These are phyloP conservation scores for Rhizopogon rudus DNA, from an alignment of 768 basidiomycete genomes.

Conservation along the genomic window DNA sequence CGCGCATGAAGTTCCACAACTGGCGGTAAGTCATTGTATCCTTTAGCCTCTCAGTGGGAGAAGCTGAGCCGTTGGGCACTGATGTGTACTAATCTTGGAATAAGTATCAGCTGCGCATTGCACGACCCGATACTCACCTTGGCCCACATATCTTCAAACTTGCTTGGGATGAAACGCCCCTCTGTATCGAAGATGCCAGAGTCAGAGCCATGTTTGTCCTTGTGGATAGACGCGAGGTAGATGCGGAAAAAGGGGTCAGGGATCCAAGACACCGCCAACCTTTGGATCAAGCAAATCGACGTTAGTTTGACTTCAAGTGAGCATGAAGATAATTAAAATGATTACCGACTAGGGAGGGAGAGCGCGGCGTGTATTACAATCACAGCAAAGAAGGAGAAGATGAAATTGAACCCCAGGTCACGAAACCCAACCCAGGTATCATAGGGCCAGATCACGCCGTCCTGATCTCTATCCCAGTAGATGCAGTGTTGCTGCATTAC, in stretches of 20 bases:
- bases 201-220: slow-evolving; percentile 39
- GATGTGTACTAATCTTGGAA: slow-evolving; percentile 10
- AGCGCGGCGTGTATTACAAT: slow-evolving; percentile 30
- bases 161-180: slow-evolving; percentile 35
- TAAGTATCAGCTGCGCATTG: too few relatives aligned
- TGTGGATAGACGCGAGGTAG: slow-evolving; percentile 29
- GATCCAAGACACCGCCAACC: slow-evolving; percentile 18
- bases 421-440: slow-evolving; percentile 39
- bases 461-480: slow-evolving; percentile 36
- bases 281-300: not conserved
- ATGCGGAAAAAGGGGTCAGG: slow-evolving; percentile 41
- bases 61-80: too few relatives aligned
- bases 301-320: not conserved
- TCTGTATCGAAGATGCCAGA: slow-evolving; percentile 36
- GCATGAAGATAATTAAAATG: not conserved
- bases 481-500: slow-evolving; percentile 37
- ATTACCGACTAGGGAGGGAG: slow-evolving; percentile 30
- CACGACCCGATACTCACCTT: slow-evolving; percentile 22
- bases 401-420: slow-evolving; percentile 35
- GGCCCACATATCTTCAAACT: slow-evolving; percentile 40
- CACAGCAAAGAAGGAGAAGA: slow-evolving; percentile 29
- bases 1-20: slow-evolving; percentile 26
- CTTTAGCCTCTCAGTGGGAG: too few relatives aligned
- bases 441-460: slow-evolving; percentile 40
- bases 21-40: slow-evolving; percentile 22